Evolutionary conservation across 331 rosid genomes (phyloP).

Genomic region (Acacia pycnantha): DNA sequence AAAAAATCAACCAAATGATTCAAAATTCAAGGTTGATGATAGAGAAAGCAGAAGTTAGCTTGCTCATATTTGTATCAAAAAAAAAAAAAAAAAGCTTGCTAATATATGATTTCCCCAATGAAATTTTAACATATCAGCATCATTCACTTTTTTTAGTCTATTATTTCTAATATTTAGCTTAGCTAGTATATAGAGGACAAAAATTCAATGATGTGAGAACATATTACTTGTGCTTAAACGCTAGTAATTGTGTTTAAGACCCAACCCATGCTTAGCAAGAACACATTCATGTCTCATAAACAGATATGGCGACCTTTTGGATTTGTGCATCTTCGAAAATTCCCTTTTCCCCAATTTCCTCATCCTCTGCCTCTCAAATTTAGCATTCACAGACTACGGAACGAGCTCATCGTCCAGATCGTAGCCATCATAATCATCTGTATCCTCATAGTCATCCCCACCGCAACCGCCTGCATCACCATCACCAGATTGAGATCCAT

Average conservation of each 20-base stretch:
- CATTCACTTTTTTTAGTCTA: too few species aligned
- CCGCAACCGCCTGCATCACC: not conserved
- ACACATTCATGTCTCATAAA: conserved; percentile 72
- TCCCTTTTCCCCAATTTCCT: conserved; percentile 86
- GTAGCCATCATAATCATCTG: conserved; percentile 28
- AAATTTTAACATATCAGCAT: too few species aligned
- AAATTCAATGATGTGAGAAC: too few species aligned
- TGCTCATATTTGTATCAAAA: too few species aligned
- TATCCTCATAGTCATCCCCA: not conserved
- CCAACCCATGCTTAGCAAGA: conserved; percentile 84
- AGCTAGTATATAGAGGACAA: too few species aligned
- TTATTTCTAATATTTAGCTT: too few species aligned
- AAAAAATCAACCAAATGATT: too few species aligned
- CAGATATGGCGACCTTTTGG: conserved; percentile 56
- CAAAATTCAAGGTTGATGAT: too few species aligned
- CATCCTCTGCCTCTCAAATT: conserved; percentile 75
- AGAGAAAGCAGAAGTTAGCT: too few species aligned
- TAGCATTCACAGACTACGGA: conserved; percentile 72
- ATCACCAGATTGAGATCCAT: not conserved
- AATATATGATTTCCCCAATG: too few species aligned
- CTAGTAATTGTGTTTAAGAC: conserved; percentile 64
- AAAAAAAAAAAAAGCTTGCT: too few species aligned
- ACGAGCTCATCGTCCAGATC: conserved; percentile 83
- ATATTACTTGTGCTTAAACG: not conserved
- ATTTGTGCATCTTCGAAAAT: conserved; percentile 55